Conservation (phyloP, 345 rosid species). For the Populus nigra region DNA sequence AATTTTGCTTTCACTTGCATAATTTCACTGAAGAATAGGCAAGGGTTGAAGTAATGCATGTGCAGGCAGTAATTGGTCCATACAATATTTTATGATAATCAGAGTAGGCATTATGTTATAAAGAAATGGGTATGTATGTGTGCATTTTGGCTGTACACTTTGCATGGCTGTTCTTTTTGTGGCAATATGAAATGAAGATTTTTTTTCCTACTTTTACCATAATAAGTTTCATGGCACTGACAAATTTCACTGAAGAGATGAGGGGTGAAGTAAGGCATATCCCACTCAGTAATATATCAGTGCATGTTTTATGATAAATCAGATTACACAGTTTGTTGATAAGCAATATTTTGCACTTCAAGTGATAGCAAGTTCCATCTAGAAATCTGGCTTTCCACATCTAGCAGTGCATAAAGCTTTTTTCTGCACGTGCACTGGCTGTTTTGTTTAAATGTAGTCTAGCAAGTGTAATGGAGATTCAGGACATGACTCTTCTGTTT, state of each 20-base stretch:
- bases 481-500: constrained; percentile 17
- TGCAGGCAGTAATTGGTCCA: background rate
- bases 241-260: background rate
- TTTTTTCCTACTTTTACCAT: background rate
- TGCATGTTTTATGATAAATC: background rate
- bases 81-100: background rate
- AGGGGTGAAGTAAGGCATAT: background rate
- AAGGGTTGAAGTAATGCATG: background rate
- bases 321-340: background rate
- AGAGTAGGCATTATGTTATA: background rate
- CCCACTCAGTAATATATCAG: background rate
- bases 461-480: constrained; percentile 1
- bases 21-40: background rate
- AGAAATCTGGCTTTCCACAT: background rate
- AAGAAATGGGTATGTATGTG: background rate
- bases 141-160: background rate
- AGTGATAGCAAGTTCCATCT: background rate
- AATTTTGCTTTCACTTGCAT: background rate
- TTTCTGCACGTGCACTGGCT: background rate
- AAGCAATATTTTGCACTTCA: background rate
- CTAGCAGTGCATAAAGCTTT: background rate
- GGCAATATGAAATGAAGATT: background rate
- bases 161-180: background rate
- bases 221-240: background rate
- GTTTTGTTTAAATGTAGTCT: background rate